Percentiles rank a stretch among this genome's conserved stretches.
Evolutionary conservation across 2,329 filamentous ascomycete species (phyloP).

Genomic region (Monilinia aucupariae): DNA sequence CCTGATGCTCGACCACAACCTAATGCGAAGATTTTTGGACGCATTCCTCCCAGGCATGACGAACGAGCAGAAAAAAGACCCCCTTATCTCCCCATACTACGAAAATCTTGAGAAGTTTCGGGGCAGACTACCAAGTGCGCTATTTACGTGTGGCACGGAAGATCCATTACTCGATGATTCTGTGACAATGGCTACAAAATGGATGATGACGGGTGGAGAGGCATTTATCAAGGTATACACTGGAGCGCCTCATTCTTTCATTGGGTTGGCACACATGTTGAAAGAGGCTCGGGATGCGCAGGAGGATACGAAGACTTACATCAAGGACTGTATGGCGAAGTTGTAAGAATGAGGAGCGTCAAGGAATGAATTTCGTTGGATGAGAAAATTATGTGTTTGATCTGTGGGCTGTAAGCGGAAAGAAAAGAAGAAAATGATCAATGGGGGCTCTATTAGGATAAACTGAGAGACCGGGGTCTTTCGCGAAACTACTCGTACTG

Average conservation of each 20-base stretch:
- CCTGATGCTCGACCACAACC: conserved; percentile 41
- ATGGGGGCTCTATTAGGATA: neutral
- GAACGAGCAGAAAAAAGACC: conserved; percentile 39
- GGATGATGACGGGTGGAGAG: conserved; percentile 47
- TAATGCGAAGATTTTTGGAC: conserved; percentile 43
- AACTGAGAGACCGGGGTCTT: neutral
- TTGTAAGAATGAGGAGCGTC: neutral
- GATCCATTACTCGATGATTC: conserved; percentile 50
- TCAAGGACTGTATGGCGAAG: conserved; percentile 19
- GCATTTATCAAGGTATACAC: conserved; percentile 48
- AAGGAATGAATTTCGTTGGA: no score
- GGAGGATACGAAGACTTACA: conserved; percentile 24
- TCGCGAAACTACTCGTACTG: neutral
- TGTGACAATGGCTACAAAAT: conserved; percentile 50
- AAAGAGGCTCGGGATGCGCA: conserved; percentile 23
- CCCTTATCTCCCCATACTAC: conserved; percentile 46
- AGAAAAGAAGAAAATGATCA: neutral
- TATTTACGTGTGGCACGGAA: conserved; percentile 51
- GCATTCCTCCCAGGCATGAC: conserved; percentile 42
- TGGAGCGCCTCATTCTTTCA: conserved; percentile 51
- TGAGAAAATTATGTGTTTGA: neutral
- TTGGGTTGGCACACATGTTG: conserved; percentile 20
- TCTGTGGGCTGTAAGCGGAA: neutral
- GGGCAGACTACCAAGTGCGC: conserved; percentile 43
- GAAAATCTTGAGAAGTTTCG: conserved; percentile 38